phyloP scores from a whole-genome alignment of 257 asterid genomes.

The Rauvolfia tetraphylla region DNA sequence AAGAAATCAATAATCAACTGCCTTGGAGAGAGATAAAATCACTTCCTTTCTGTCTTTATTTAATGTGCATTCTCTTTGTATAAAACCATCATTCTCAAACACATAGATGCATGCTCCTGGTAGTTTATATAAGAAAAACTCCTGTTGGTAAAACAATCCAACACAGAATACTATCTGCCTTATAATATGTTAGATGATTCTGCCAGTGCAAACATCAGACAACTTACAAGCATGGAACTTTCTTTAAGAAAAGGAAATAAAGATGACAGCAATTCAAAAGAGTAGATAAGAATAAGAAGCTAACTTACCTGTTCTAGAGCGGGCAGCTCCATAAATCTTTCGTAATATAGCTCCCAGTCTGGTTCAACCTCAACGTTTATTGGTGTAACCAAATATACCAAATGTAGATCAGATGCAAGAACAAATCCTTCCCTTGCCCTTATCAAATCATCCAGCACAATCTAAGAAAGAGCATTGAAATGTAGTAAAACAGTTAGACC shows the following conservation, averaged over 20 bases:
- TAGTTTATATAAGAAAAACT: not conserved
- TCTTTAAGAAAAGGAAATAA: constrained; percentile 2
- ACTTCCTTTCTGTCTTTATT: not conserved
- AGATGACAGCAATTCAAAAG: not conserved
- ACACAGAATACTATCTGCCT: not conserved
- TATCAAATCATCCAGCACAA: constrained; percentile 89
- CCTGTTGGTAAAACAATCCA: not conserved
- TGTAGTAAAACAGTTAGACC: not conserved
- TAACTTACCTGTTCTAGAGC: constrained; percentile 74
- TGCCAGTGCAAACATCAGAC: constrained; percentile 2
- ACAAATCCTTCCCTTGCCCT: constrained; percentile 99
- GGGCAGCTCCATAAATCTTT: constrained; percentile 88
- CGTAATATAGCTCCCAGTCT: constrained; percentile 91
- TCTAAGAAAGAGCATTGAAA: constrained; percentile 35
- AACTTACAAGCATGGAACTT: not conserved
- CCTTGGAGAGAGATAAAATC: not conserved
- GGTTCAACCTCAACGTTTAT: constrained; percentile 95
- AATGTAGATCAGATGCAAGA: constrained; percentile 94
- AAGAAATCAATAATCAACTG: not conserved
- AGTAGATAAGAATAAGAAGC: constrained; percentile 16
- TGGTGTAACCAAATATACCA: constrained; percentile 96
- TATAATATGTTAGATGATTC: not conserved
- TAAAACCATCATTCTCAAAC: not conserved
- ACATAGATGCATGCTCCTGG: not conserved
- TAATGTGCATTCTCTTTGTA: not conserved